Conservation (phyloP, 208 protist genomes). For the Acanthamoeba triangularis region DNA sequence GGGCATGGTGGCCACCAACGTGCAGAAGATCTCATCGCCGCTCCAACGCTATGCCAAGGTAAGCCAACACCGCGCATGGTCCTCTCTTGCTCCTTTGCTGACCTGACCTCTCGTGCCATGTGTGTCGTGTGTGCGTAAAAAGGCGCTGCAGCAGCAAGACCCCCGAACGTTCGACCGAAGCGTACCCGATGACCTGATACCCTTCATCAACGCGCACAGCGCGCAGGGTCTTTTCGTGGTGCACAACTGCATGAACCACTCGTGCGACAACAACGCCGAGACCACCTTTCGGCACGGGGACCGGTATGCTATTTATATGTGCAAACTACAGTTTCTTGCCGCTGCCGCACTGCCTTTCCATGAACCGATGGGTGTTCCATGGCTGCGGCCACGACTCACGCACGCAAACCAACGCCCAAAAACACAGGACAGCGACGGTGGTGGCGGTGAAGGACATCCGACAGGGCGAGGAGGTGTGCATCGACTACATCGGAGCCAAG, state of each 20-base stretch:
- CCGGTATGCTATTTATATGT: neutral
- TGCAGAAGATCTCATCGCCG: constrained; percentile 1
- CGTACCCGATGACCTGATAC: neutral
- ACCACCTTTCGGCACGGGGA: constrained; percentile 23
- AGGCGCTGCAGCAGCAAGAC: constrained; percentile 8
- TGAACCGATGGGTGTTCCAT: neutral
- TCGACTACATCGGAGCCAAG: constrained; percentile 15
- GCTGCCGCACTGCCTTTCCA: neutral
- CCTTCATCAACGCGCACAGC: neutral
- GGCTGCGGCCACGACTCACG: neutral
- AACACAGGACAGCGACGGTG: neutral
- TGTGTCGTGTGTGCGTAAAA: neutral
- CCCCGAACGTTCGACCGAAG: neutral
- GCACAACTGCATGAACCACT: constrained; percentile 42
- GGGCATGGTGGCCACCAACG: constrained; percentile 46
- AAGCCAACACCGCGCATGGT: neutral
- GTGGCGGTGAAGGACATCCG: constrained; percentile 40
- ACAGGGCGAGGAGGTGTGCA: constrained; percentile 8
- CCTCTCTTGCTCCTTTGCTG: neutral
- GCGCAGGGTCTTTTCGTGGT: constrained; percentile 1
- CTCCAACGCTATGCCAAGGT: constrained; percentile 19
- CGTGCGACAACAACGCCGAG: constrained; percentile 26
- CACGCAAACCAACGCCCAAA: neutral
- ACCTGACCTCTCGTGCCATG: neutral
- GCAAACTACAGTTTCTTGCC: too few relatives aligned